phyloP scores from a whole-genome alignment of 2,329 filamentous ascomycete species.

The Xylariaceae sp. region DNA sequence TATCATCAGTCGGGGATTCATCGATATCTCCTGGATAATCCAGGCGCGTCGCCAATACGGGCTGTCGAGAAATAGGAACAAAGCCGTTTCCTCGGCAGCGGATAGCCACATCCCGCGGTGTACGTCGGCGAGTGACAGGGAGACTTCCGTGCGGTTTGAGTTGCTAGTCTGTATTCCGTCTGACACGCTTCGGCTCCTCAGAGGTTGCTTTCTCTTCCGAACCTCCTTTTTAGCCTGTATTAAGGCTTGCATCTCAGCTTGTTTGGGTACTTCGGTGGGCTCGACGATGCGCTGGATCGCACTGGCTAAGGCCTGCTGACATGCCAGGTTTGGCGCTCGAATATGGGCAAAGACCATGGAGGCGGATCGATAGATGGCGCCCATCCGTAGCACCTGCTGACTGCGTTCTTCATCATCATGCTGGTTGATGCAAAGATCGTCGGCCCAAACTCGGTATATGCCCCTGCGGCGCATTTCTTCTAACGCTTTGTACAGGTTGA shows the following conservation, averaged over 20 bases:
- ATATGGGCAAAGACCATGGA: constrained; percentile 13
- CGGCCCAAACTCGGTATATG: constrained; percentile 13
- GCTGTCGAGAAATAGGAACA: constrained; percentile 13
- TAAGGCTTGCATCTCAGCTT: background rate
- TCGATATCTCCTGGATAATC: constrained; percentile 18
- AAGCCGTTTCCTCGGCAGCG: constrained; percentile 12
- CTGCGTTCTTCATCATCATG: constrained; percentile 14
- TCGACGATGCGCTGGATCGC: constrained; percentile 5
- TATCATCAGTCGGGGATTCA: constrained; percentile 13
- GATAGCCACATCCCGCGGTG: constrained; percentile 6
- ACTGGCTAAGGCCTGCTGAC: constrained; percentile 5
- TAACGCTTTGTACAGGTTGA: constrained; percentile 14
- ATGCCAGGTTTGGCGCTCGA: background rate
- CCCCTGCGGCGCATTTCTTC: constrained; percentile 12
- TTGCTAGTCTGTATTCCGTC: background rate
- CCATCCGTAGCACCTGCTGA: constrained; percentile 15
- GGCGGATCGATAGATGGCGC: constrained; percentile 14
- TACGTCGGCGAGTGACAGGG: background rate
- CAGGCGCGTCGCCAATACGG: constrained; percentile 15
- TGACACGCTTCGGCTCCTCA: background rate
- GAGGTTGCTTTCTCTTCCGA: constrained; percentile 5
- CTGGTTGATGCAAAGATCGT: constrained; percentile 18
- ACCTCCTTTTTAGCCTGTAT: constrained; percentile 5
- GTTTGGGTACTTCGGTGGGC: background rate
- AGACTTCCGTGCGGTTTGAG: background rate